phyloP scores from a whole-genome alignment of 768 basidiomycete genomes.

The Phaffia tasmanica region DNA sequence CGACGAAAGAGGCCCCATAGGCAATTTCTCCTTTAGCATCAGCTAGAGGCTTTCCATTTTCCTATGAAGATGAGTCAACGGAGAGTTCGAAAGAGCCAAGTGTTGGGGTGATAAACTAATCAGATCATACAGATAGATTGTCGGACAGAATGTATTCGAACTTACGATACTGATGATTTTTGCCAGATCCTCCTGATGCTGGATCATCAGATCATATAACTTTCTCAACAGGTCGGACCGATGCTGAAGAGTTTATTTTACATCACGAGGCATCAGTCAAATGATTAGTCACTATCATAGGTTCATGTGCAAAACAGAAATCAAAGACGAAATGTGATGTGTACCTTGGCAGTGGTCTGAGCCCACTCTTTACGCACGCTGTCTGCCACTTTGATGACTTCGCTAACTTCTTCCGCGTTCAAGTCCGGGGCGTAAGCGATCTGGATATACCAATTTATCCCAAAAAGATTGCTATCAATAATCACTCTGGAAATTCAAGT shows the following conservation, averaged over 20 bases:
- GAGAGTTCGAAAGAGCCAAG: not conserved
- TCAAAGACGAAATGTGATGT: constrained; percentile 20
- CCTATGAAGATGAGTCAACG: constrained; percentile 33
- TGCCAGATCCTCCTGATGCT: constrained; percentile 75
- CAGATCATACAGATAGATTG: not conserved
- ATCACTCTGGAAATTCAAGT: constrained; percentile 25
- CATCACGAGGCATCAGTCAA: constrained; percentile 25
- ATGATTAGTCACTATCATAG: constrained; percentile 13
- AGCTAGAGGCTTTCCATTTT: constrained; percentile 84
- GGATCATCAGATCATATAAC: constrained; percentile 63
- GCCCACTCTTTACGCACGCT: constrained; percentile 77
- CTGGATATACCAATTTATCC: too few relatives aligned
- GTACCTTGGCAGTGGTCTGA: constrained; percentile 72
- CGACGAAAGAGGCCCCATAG: constrained; percentile 76
- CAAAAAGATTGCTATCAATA: too few relatives aligned
- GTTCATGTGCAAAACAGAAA: not conserved
- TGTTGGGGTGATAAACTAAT: not conserved
- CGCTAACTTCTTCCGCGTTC: constrained; percentile 23
- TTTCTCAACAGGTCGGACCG: constrained; percentile 76
- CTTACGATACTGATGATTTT: constrained; percentile 52
- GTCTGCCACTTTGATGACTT: constrained; percentile 67
- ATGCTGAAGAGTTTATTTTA: constrained; percentile 42
- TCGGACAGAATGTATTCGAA: not conserved
- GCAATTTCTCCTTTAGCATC: constrained; percentile 78
- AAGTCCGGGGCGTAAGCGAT: constrained; percentile 24